Conservation (phyloP, 2,329 filamentous ascomycete genomes). For the Cladosporium phlei region DNA sequence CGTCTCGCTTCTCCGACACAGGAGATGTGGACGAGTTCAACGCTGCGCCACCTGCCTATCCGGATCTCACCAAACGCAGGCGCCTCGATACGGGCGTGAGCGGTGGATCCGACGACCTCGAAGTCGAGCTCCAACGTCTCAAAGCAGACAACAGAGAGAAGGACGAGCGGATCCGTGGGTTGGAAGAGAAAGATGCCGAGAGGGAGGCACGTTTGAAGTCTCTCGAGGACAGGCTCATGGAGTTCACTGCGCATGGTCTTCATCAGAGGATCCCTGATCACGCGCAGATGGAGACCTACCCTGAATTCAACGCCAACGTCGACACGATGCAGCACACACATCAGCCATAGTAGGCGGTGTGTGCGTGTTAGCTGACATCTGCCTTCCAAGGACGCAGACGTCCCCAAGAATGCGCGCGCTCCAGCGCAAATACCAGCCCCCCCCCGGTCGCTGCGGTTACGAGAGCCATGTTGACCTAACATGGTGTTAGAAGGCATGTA, state of each 20-base stretch:
- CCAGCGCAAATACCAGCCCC: too few relatives aligned
- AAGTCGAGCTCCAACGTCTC: conserved; percentile 38
- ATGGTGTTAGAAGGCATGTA: too few relatives aligned
- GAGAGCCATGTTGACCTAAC: too few relatives aligned
- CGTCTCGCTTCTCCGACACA: conserved; percentile 3
- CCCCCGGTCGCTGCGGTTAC: too few relatives aligned
- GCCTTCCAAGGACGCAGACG: too few relatives aligned
- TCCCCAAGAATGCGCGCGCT: too few relatives aligned
- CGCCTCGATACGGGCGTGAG: conserved; percentile 11
- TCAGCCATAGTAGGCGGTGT: not conserved
- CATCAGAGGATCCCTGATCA: conserved; percentile 10
- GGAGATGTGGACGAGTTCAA: conserved; percentile 9
- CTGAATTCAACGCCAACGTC: conserved; percentile 6
- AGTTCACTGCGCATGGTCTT: conserved; percentile 2
- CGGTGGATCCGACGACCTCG: conserved; percentile 29
- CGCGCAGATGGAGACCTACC: conserved; percentile 5
- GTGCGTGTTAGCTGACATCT: not conserved
- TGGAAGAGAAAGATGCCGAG: conserved; percentile 18
- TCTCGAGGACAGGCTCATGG: conserved; percentile 5
- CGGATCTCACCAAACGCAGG: conserved; percentile 14
- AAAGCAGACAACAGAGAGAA: conserved; percentile 39
- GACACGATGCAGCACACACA: conserved; percentile 4
- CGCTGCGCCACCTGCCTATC: conserved; percentile 8
- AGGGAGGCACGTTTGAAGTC: conserved; percentile 10
- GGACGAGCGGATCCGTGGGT: conserved; percentile 29